phyloP scores from a whole-genome alignment of 2,329 filamentous ascomycete genomes.

The Ceratocystis alfenasii region DNA sequence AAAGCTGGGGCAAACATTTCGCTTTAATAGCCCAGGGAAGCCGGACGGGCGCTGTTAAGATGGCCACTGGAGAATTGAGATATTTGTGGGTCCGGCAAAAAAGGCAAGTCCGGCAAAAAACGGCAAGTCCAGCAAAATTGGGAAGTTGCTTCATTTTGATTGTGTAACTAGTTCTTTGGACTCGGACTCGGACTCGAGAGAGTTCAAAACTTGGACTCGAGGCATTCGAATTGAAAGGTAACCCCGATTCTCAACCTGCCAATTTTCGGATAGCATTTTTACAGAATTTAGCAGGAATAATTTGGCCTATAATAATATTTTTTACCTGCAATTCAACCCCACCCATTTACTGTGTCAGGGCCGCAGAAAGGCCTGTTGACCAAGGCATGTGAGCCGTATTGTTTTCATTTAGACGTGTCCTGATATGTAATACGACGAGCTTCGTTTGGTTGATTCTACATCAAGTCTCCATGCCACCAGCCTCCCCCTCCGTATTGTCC shows the following conservation, averaged over 20 bases:
- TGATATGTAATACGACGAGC: neutral
- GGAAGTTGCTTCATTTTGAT: neutral
- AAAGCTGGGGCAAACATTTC: neutral
- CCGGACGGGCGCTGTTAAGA: neutral
- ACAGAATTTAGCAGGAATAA: no score
- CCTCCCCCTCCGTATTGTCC: no score
- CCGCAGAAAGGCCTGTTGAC: neutral
- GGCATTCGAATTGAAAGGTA: no score
- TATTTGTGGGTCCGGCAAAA: constrained; percentile 12
- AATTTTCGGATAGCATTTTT: no score
- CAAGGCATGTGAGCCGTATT: neutral
- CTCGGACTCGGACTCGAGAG: neutral
- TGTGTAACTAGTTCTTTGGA: neutral
- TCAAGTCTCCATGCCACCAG: no score
- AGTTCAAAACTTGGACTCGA: neutral
- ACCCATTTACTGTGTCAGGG: neutral
- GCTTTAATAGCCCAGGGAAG: neutral
- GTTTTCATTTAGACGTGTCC: neutral
- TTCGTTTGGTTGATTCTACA: no score
- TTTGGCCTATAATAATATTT: neutral
- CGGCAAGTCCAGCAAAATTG: neutral
- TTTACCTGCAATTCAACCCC: neutral
- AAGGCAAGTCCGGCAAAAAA: constrained; percentile 4
- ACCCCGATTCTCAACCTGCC: no score
- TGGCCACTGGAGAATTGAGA: neutral